phyloP scores from a whole-genome alignment of 2,329 filamentous ascomycete species.

The Epichloe brachyelytri region DNA sequence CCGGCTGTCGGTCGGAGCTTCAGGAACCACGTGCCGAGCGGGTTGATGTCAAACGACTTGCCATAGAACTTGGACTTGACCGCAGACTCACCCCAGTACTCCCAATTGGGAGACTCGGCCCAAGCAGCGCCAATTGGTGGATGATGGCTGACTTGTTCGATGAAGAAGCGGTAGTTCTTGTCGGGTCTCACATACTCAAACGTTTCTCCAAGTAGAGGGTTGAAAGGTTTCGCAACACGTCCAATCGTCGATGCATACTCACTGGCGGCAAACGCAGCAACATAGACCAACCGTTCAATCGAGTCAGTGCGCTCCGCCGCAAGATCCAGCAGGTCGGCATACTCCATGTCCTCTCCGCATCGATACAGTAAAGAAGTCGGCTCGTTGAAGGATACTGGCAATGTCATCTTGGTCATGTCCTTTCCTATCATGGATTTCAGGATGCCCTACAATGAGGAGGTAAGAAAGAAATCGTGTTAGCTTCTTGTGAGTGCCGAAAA shows the following conservation, averaged over 20 bases:
- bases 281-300: conserved; percentile 83
- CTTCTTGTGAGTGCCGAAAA: too few relatives aligned
- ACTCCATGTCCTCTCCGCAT: conserved; percentile 96
- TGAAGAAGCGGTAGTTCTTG: conserved; percentile 96
- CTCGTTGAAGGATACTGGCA: conserved; percentile 97
- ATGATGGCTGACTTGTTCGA: conserved; percentile 96
- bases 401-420: conserved; percentile 99
- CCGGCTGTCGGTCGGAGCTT: conserved; percentile 64
- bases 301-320: conserved; percentile 78
- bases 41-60: conserved; percentile 94
- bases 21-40: conserved; percentile 93
- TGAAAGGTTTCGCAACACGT: conserved; percentile 95
- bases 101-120: conserved; percentile 88
- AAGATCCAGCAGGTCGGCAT: conserved; percentile 79
- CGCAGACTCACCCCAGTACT: conserved; percentile 91
- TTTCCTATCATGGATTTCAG: conserved; percentile 99
- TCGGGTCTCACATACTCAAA: conserved; percentile 94
- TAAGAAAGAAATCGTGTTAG: not conserved
- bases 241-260: conserved; percentile 96
- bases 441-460: conserved; percentile 51
- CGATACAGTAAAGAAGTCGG: conserved; percentile 91
- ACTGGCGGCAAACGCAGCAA: conserved; percentile 88
- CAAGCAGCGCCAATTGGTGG: conserved; percentile 87
- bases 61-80: conserved; percentile 97
- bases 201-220: conserved; percentile 88